Evolutionary conservation across 176 grass and related monocot species (phyloP), one percentile per base, ranked within the genome.

Genomic region (Bothriochloa decipiens): DNA sequence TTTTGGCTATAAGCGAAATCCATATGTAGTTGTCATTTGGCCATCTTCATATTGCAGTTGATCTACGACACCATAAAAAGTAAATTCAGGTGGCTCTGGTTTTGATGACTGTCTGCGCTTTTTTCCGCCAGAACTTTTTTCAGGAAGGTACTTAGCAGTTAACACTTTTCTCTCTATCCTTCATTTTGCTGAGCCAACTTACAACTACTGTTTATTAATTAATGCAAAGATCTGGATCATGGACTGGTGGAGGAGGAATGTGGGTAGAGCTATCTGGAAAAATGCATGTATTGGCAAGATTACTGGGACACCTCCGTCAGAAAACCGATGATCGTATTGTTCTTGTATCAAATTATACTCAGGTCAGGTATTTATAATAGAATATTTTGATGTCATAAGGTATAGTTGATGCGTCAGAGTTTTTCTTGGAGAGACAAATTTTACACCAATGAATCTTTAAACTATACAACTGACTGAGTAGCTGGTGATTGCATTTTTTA

Each of bases 261-360:
- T 98, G 93, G 96, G 93, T 95, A 70, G 93, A 98, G 84, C 84
- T 98, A 68, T 98, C 96, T 76, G 93, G 93, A 28, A 98, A 98
- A 95, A 98, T 98, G 96, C 96, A 95, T 80, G 93, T 98, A 50
- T 90, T 98, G 65, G 93, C 96, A 81, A 90, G 89, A 61, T 88
- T 98, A 86, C 82, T 98, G 57, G 91, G 83, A 37, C 93, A 98
- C 46, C 92, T 98, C 11, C 91, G 74, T 79, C 93, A 93, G 42
- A 98, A 90, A 83, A 98, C 96, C 33, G 49, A 95, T 92, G 96
- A 98, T 37, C 93, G 96, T 77, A 92, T 98, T 78, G 93, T 98
- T 71, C 96, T 98, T 83, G 93, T 98, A 85, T 98, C 96, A 90
- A 98, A 98, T 81, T 98, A 95, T 79, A 98, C 96, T 77, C 93